Conservation (phyloP, 2,329 filamentous ascomycete genomes). For the Xylariaceae sp. region DNA sequence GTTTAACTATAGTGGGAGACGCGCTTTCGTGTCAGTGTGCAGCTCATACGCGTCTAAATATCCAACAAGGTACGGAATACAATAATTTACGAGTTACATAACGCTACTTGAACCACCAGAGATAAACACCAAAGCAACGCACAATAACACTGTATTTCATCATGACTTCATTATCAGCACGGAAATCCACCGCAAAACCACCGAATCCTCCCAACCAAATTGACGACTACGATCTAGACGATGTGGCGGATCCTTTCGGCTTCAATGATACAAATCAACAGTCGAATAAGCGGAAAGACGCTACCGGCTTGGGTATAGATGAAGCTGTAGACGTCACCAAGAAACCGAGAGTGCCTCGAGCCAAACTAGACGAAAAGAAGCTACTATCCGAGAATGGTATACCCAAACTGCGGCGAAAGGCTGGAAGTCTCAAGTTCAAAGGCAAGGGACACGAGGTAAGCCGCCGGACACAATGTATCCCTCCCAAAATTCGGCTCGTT, state of each 20-base stretch:
- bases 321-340: conserved; percentile 79
- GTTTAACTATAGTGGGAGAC: background rate
- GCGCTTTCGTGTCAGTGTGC: background rate
- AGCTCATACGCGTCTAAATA: background rate
- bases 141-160: background rate
- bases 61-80: background rate
- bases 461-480: background rate
- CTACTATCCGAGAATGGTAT: conserved; percentile 81
- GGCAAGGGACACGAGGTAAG: conserved; percentile 87
- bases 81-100: no score
- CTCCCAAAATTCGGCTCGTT: background rate
- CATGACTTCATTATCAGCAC: conserved; percentile 28
- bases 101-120: background rate
- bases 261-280: conserved; percentile 17
- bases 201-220: conserved; percentile 57
- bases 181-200: conserved; percentile 15
- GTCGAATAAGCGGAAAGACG: conserved; percentile 45
- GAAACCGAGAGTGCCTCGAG: conserved; percentile 62
- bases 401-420: conserved; percentile 68
- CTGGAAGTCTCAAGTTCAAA: conserved; percentile 70
- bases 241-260: conserved; percentile 40
- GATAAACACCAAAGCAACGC: background rate
- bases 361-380: conserved; percentile 83
- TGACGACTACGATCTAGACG: conserved; percentile 68
- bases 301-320: conserved; percentile 67